phyloP scores from a whole-genome alignment of 768 basidiomycete species.

The Pleurotus cornucopiae region DNA sequence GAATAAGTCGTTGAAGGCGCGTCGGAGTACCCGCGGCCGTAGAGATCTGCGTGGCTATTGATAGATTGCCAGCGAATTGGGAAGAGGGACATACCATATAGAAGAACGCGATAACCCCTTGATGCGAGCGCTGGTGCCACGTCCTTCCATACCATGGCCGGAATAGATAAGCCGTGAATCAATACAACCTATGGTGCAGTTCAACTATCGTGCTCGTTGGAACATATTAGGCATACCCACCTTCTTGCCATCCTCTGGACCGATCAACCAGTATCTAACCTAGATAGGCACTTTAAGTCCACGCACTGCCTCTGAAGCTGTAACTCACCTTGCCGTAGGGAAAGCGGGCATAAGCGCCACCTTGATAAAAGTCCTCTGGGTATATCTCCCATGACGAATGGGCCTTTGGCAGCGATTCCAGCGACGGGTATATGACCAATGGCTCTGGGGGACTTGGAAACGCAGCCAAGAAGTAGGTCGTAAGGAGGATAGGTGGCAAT shows the following conservation, averaged over 20 bases:
- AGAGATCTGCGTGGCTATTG: constrained; percentile 49
- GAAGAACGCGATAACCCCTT: constrained; percentile 66
- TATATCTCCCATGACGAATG: constrained; percentile 67
- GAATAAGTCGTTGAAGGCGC: constrained; percentile 71
- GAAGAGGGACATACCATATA: constrained; percentile 53
- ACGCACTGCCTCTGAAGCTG: neutral
- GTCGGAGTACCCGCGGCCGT: constrained; percentile 81
- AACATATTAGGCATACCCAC: constrained; percentile 28
- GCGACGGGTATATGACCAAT: constrained; percentile 48
- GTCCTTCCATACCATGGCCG: constrained; percentile 74
- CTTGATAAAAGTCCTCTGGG: constrained; percentile 62
- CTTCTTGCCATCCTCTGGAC: constrained; percentile 64
- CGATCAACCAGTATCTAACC: constrained; percentile 77
- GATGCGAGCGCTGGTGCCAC: constrained; percentile 61
- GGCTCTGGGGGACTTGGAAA: constrained; percentile 60
- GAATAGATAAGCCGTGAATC: constrained; percentile 75
- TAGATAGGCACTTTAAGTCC: constrained; percentile 18
- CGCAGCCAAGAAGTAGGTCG: constrained; percentile 56
- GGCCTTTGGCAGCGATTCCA: constrained; percentile 53
- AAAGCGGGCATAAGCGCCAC: constrained; percentile 59
- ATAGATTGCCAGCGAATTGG: neutral
- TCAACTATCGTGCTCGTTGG: too few relatives aligned
- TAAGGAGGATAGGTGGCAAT: constrained; percentile 56
- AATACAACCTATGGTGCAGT: constrained; percentile 52
- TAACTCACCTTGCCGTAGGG: constrained; percentile 58